Evolutionary conservation across 805 yeast species (phyloP), one percentile per base, ranked within the genome.

Genomic region (Candida nemodendra): DNA sequence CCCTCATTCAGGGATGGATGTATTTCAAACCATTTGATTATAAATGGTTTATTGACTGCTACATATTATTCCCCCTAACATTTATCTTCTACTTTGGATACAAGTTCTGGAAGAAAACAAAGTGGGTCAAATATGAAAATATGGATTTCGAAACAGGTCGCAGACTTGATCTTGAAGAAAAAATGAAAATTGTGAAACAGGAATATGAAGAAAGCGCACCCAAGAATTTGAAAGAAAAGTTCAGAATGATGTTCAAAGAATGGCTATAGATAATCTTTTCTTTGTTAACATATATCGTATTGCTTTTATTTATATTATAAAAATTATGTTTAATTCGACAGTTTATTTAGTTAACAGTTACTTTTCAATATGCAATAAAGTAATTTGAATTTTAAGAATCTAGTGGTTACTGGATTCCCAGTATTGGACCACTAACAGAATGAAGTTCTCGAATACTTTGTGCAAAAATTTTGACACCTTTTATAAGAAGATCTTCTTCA

Each of bases 1-100:
- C 76, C 2, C 54, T 79, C 22, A 72, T 81, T 18, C 87, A 81
- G 57, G 84, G 86, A 4, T 80, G 85, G 84, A 65, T 80, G 2
- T 65, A 72, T 25, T 73, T 80, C 44, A 66, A 68, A 37, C 87
- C 86, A 2, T 80, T 78, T 49, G 66, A 66, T 31, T 78, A 79
- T 6, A 80, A 78, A 21, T 53, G 57, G 30, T 74, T 74, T 48
- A 69, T 74, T 34, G 87, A 80, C 54, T 76, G 81, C 4, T 82
- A 82, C 53, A 72, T 82, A 41, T 54, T 82, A 50, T 48, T 82
- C 12, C 85, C 88, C 1, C 61, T 79, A 9, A 79, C 78, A 43
- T 61, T 68, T 21, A 47, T 79, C 13, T 32, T 68, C 22, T 70
- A 50, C 50, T 47, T 45, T 16, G 45, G 47, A n/a, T 56, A 51